Base-by-base conservation (phyloP, 495 filamentous ascomycete genomes). In the Opeltia flavorubescens region DNA sequence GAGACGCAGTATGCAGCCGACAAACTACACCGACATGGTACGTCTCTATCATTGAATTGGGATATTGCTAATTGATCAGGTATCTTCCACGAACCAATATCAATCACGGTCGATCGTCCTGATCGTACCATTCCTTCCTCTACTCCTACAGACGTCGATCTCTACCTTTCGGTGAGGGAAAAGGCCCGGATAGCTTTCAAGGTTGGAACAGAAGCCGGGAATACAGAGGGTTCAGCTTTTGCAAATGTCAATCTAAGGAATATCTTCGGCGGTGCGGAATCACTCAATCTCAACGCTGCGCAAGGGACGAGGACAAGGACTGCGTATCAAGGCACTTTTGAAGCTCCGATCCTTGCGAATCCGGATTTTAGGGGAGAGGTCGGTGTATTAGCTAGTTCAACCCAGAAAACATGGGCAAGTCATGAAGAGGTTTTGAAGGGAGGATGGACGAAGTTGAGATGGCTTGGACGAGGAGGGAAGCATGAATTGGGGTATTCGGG, bases 221-320 rank as follows among this genome's bases (percentile, higher is more conserved):
- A 89, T 55, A 72, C 83, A 11, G 93, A 96, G 62, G 93, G 88
- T 13, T 89, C 84, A 3, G 89, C 89, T 1, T 95, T 94, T 60
- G 75, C 83, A 46, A 85, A 89, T 46, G 70, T 83, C 25, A 70
- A 84, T 11, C 77, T 83, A 62, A 81, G 93, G 40, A 98, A 98
- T 65, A 74, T 98, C 34, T 89, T 96, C 57, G 91, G 91, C 31
- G 93, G 93, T 23, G 89, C 91, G 13, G 91, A 98, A 64, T 79
- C 76, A n/a, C 62, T 96, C 46, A 83, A 77, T 51, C 61, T 93
- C 38, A 86, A 91, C 56, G 89, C 86, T 13, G 83, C 85, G 1
- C 63, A 88, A 24, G 91, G 91, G 23, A 95, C 88, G 28, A 75
- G 91, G 25, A 95, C 91, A 12, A 71, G 87, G 28, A 88, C 86